A percentile compares a stretch with the other conserved stretches of the same genome.
Evolutionary conservation across 257 asterid species (phyloP).

Genomic region (Pogostemon cablin): DNA sequence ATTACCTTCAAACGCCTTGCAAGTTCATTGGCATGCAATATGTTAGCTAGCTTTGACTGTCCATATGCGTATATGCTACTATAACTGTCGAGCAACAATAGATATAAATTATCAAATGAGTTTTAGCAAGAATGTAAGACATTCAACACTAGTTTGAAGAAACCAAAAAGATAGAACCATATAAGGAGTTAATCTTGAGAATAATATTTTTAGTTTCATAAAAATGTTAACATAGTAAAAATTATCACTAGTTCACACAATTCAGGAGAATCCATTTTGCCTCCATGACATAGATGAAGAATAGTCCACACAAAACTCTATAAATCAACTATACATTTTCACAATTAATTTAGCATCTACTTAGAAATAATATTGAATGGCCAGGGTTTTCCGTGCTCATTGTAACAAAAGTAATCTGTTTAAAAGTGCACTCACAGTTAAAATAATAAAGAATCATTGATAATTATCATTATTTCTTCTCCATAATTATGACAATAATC

Average conservation of each 20-base stretch:
- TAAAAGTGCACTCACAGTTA: not conserved
- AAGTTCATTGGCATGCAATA: slow-evolving; percentile 75
- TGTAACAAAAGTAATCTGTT: not conserved
- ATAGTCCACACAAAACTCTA: too few relatives aligned
- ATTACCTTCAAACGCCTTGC: slow-evolving; percentile 67
- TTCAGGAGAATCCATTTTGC: not conserved
- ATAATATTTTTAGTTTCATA: not conserved
- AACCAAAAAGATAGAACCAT: not conserved
- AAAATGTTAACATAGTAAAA: not conserved
- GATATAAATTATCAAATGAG: not conserved
- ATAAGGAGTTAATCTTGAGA: not conserved
- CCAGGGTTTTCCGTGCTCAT: not conserved
- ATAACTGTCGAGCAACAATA: slow-evolving; percentile 49
- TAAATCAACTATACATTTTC: too few relatives aligned
- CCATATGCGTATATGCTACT: slow-evolving; percentile 59
- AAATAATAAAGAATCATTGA: not conserved
- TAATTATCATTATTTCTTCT: not conserved
- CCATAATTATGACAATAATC: not conserved
- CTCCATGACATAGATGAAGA: too few relatives aligned
- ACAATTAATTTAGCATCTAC: not conserved
- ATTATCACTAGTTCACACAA: not conserved
- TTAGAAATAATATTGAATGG: not conserved
- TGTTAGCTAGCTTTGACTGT: slow-evolving; percentile 78
- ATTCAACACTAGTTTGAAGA: not conserved
- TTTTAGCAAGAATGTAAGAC: not conserved